phyloP scores from a whole-genome alignment of 2,329 filamentous ascomycete genomes.

The Stagonosporopsis vannaccii region DNA sequence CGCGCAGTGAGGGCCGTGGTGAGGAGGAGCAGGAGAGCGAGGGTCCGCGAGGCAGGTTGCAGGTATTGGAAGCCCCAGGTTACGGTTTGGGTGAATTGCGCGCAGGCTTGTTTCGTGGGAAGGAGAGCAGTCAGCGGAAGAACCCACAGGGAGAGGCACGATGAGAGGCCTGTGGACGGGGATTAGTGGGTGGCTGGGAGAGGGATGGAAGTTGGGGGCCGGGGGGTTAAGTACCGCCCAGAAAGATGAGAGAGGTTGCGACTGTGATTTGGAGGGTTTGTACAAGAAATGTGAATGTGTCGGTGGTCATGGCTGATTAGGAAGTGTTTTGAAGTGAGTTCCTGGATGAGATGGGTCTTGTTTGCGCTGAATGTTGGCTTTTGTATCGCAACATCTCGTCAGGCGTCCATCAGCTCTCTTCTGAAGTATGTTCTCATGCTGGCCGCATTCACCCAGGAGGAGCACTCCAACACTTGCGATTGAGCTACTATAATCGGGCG shows the following conservation, averaged over 20 bases:
- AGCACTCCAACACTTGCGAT: background rate
- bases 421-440: background rate
- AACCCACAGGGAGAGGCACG: conserved; percentile 17
- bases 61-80: conserved; percentile 15
- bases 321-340: background rate
- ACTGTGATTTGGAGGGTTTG: conserved; percentile 11
- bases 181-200: background rate
- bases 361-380: background rate
- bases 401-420: background rate
- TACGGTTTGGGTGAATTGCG: conserved; percentile 14
- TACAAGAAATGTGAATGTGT: conserved; percentile 1
- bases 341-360: background rate
- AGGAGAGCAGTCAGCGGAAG: conserved; percentile 7
- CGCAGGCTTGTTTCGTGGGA: background rate
- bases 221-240: conserved; percentile 3
- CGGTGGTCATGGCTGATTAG: background rate
- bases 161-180: conserved; percentile 10
- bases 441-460: no score
- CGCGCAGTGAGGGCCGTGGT: background rate
- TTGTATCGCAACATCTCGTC: background rate
- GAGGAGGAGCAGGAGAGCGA: background rate
- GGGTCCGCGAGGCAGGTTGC: conserved; percentile 8
- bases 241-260: conserved; percentile 9
- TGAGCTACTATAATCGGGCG: background rate
- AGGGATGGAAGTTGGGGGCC: background rate